Conservation (phyloP, 768 basidiomycete genomes). For the Xerocomellus dryophilus region DNA sequence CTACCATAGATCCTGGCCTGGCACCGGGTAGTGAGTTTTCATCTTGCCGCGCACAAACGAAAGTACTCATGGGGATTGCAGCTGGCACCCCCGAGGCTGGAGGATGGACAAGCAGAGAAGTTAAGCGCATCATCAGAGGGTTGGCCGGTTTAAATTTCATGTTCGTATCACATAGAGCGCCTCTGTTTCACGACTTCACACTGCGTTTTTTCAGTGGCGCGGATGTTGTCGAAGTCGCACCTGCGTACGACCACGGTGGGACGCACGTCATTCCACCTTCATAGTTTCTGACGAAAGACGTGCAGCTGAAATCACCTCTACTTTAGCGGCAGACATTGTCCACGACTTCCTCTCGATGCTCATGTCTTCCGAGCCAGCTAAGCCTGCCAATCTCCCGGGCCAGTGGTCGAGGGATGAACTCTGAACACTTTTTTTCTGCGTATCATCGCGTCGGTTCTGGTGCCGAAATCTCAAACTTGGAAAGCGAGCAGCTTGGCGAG, state of each 20-base stretch:
- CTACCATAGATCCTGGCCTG: conserved; percentile 60
- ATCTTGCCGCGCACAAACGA: background rate
- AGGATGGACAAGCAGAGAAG: conserved; percentile 81
- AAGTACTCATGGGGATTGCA: conserved; percentile 25
- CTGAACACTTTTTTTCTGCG: background rate
- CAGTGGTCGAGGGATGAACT: conserved; percentile 20
- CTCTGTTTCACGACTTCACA: background rate
- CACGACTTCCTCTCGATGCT: conserved; percentile 46
- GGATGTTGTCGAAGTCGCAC: conserved; percentile 27
- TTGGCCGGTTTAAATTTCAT: conserved; percentile 77
- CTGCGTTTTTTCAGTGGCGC: conserved; percentile 15
- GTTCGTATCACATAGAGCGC: conserved; percentile 34
- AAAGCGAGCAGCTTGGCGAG: background rate
- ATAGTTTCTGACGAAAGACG: conserved; percentile 5
- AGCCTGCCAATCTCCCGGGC: conserved; percentile 10
- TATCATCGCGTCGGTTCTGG: background rate
- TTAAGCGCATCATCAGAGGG: conserved; percentile 78
- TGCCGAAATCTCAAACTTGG: background rate
- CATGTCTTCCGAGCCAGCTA: conserved; percentile 27
- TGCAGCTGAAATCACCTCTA: conserved; percentile 40
- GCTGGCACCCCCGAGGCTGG: conserved; percentile 84
- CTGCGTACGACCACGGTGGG: conserved; percentile 28
- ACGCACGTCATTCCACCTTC: background rate
- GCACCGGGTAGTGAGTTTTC: conserved; percentile 68
- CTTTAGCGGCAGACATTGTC: conserved; percentile 43